Evolutionary conservation across 2,329 filamentous ascomycete genomes (phyloP), one percentile per base, ranked within the genome.

Genomic region (Penicillium sp.): DNA sequence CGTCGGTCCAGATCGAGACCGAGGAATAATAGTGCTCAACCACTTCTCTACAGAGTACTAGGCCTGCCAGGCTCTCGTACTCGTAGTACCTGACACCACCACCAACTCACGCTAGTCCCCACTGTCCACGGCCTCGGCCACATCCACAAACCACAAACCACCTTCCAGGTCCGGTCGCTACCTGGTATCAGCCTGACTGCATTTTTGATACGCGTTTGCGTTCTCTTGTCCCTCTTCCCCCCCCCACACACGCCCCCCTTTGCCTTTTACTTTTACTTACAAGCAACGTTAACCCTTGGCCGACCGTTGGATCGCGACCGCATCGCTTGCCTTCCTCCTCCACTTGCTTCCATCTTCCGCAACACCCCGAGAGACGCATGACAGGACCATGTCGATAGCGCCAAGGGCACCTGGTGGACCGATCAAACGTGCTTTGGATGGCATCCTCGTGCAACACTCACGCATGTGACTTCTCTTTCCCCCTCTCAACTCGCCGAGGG

Each of bases 1-100:
- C 53, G 58, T 63, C 59, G 59, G 62, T 67, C 63, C 54, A 65
- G 60, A 66, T 67, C 62, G 62, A 60, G 65, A 63, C 64, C 64
- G 60, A 66, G 60, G 57, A 51, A 19, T 22, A 4, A 22, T 22
- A 22, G 22, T 36, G 35, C 47, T 14, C 44, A n/a, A 46, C 43
- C 16, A 46, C 16, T 35, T 6, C 7, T 27, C 27, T 5, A n/a
- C 19, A 6, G 39, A 40, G n/a, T 40, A 40, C 39, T 40, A 9
- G 14, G 7, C 4, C 5, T 44, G 24, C 41, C 24, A 27, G 18
- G n/a, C 11, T 22, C 24, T 41, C 18, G 39, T 41, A 41, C 39
- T 19, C 16, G 37, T 40, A 40, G 44, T 33, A 33, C 24, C 27
- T 47, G 4, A n/a, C n/a, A 33, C 27, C 16, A 35, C 27, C 46